phyloP scores from a whole-genome alignment of 2,329 filamentous ascomycete genomes.

The Sclerotinia nivalis region DNA sequence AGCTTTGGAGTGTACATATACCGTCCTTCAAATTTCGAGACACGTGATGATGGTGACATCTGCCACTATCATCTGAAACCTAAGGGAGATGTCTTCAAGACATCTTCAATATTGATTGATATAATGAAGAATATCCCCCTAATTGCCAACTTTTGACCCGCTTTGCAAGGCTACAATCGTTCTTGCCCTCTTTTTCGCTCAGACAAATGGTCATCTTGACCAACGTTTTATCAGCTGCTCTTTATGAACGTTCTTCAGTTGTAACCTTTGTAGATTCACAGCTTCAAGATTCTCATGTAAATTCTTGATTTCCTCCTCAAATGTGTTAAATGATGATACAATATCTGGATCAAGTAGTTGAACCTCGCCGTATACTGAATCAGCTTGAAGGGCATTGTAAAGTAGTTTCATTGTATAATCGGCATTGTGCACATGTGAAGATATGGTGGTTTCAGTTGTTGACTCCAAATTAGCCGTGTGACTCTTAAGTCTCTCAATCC shows the following conservation, averaged over 20 bases:
- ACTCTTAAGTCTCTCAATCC: constrained; percentile 47
- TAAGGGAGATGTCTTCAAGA: constrained; percentile 13
- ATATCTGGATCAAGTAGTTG: constrained; percentile 55
- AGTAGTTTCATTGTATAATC: constrained; percentile 52
- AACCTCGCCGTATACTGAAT: constrained; percentile 52
- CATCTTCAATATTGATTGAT: constrained; percentile 17
- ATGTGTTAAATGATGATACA: constrained; percentile 49
- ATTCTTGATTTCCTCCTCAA: constrained; percentile 43
- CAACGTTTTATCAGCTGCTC: constrained; percentile 53
- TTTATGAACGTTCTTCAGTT: constrained; percentile 49
- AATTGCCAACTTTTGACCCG: neutral
- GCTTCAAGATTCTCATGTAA: constrained; percentile 44
- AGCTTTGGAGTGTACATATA: neutral
- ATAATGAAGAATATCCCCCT: constrained; percentile 1
- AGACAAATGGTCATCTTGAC: constrained; percentile 35
- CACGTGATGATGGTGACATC: constrained; percentile 24
- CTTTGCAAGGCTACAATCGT: neutral
- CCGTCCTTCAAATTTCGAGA: neutral
- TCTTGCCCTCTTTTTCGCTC: neutral
- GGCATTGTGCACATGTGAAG: constrained; percentile 50
- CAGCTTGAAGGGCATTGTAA: constrained; percentile 54
- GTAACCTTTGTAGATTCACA: constrained; percentile 42
- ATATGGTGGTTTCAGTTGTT: constrained; percentile 50
- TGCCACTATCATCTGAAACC: constrained; percentile 24
- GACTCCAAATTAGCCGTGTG: constrained; percentile 51